Evolutionary conservation across 805 yeast genomes (phyloP), one percentile per base, ranked within the genome.

Genomic region (Candida ulmi): DNA sequence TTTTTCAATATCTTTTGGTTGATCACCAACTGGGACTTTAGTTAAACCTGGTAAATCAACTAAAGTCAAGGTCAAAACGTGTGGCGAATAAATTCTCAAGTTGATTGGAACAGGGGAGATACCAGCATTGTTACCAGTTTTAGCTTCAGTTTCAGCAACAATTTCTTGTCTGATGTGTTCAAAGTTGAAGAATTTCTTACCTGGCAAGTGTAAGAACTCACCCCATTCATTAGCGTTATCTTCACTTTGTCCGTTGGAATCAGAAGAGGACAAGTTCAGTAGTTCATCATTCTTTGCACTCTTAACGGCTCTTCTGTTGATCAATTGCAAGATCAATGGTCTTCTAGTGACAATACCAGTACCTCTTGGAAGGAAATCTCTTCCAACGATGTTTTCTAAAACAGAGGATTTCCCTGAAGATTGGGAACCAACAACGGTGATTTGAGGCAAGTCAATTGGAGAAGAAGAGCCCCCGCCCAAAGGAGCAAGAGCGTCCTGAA

Each of bases 11-110:
- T 93, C 99, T 54, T 85, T 83, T 40, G 99, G 99, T 66, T 93
- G 99, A 66, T 93, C 99, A 36, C 99, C 99, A 40, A 93, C 96
- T 4, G 99, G 99, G 29, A 93, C 99, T 61, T 93, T 93, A 30
- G 99, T 93, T 56, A 93, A 76, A 44, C 99, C 99, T 9, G 99
- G 99, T 55, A 93, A 74, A 66, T 93, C 99, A 30, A 93, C 97
- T 54, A 93, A 74, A 8, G 99, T 93, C 60, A 91, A 76, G 16
- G 96, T 90, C 48, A 91, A 71, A 34, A 91, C 98, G 52, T 88
- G 88, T 17, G 99, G 98, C 19, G 96, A 88, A 64, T 76, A 90
- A 44, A 93, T 83, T 61, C 96, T 81, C 59, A 93, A 72, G 63
- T 93, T 91, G 60, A 93, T 93, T 33, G 99, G 99, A 15, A 79